These are phyloP conservation scores for cucumber (Cucumis sativus) DNA, from an alignment of 306 rosid genomes.

Conservation along the genomic window Cucumber_9930_V3 NC_026657.2:33115501-33116000, in stretches of 20 bases:
- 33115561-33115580: slow-evolving; percentile 13
- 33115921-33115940: background rate
- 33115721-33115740: background rate
- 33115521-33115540: background rate
- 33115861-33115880: background rate
- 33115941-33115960: background rate
- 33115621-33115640: slow-evolving; percentile 81
- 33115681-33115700: background rate
- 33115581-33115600: slow-evolving; percentile 25
- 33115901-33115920: background rate
- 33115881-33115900: background rate
- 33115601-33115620: slow-evolving; percentile 27
- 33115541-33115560: slow-evolving; percentile 1
- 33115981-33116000: background rate
- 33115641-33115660: slow-evolving; percentile 86
- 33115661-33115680: slow-evolving; percentile 12
- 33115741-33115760: background rate
- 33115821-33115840: background rate
- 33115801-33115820: background rate
- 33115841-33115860: background rate
- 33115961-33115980: background rate
- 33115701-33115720: background rate
- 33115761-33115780: background rate
- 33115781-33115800: background rate
- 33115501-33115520: slow-evolving; percentile 47